phyloP scores from a whole-genome alignment of 306 rosid species.

The Lagenaria siceraria region DNA sequence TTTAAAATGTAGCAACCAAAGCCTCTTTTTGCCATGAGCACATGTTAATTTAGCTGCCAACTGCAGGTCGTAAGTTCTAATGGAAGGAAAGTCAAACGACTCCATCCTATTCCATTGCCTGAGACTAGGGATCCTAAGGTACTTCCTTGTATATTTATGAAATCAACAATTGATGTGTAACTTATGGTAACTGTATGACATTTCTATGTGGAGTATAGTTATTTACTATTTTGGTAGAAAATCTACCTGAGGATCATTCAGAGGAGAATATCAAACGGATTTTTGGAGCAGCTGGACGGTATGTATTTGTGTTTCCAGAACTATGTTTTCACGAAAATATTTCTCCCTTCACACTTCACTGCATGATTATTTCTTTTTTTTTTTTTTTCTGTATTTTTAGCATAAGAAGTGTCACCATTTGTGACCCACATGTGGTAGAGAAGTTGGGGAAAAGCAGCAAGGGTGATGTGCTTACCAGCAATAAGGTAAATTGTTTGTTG shows the following conservation, averaged over 20 bases:
- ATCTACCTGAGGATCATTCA: slow-evolving; percentile 82
- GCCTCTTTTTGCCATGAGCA: slow-evolving; percentile 13
- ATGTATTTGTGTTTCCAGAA: slow-evolving; percentile 12
- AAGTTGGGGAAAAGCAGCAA: slow-evolving; percentile 41
- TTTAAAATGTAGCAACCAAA: slow-evolving; percentile 5
- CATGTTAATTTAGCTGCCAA: slow-evolving; percentile 2
- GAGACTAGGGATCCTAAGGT: slow-evolving; percentile 73
- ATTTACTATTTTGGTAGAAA: slow-evolving; percentile 86
- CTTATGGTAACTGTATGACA: slow-evolving; percentile 3
- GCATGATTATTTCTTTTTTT: too few species aligned
- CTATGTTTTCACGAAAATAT: not conserved
- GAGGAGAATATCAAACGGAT: slow-evolving; percentile 56
- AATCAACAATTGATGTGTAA: not conserved
- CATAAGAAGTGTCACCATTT: slow-evolving; percentile 46
- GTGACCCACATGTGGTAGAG: slow-evolving; percentile 39
- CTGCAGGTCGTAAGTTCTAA: slow-evolving; percentile 68
- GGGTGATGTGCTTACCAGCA: slow-evolving; percentile 40
- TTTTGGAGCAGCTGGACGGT: slow-evolving; percentile 86
- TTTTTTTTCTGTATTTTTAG: slow-evolving; percentile 50
- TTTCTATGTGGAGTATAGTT: slow-evolving; percentile 48
- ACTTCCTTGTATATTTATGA: slow-evolving; percentile 15
- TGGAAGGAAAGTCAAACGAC: slow-evolving; percentile 78
- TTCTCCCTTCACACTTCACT: slow-evolving; percentile 8
- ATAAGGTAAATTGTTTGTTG: slow-evolving; percentile 54
- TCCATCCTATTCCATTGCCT: slow-evolving; percentile 38